Conservation (phyloP, 306 rosid species). For the Trifolium fragiferum region DNA sequence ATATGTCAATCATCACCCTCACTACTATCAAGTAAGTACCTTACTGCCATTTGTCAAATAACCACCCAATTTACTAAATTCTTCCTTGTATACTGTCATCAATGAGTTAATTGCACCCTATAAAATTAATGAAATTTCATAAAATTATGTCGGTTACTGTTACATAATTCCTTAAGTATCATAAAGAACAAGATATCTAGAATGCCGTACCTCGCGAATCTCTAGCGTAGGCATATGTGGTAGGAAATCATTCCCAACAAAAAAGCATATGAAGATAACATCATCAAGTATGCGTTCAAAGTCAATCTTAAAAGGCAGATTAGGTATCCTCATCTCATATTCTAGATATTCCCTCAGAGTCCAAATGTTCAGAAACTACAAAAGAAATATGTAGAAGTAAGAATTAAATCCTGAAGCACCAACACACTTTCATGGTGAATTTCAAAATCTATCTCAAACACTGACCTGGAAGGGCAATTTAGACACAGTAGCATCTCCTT, state of each 20-base stretch:
- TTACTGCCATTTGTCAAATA: constrained; percentile 86
- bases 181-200: constrained; percentile 11
- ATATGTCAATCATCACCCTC: neutral
- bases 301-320: constrained; percentile 69
- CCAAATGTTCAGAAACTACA: constrained; percentile 95
- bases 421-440: neutral
- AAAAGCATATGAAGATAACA: constrained; percentile 90
- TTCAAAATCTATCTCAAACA: constrained; percentile 17
- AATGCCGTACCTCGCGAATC: constrained; percentile 82
- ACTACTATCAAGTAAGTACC: constrained; percentile 52
- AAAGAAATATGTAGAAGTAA: constrained; percentile 11
- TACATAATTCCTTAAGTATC: no score
- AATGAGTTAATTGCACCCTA: constrained; percentile 96
- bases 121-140: no score
- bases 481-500: constrained; percentile 60
- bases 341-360: constrained; percentile 92
- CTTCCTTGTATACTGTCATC: constrained; percentile 88
- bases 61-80: constrained; percentile 72
- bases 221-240: constrained; percentile 98
- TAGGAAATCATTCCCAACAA: constrained; percentile 95
- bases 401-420: constrained; percentile 5
- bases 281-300: constrained; percentile 90
- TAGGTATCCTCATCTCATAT: constrained; percentile 75
- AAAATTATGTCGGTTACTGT: constrained; percentile 15
- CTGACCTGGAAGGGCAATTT: constrained; percentile 83